phyloP scores from a whole-genome alignment of 768 basidiomycete species.

The Trichaptum fuscoviolaceum region DNA sequence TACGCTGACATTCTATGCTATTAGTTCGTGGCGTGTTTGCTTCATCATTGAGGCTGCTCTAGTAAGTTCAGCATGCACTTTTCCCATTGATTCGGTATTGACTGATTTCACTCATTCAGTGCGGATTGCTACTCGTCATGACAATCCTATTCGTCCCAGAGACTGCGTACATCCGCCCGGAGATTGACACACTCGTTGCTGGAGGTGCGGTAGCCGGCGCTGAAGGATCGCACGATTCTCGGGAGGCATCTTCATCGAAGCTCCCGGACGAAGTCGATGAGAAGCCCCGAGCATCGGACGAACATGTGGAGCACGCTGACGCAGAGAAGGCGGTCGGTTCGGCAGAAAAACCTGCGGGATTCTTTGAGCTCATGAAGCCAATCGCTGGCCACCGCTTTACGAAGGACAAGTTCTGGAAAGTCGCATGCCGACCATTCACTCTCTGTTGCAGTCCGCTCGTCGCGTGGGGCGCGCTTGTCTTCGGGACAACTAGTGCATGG shows the following conservation, averaged over 20 bases:
- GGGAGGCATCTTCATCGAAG: background rate
- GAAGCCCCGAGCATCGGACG: constrained; percentile 7
- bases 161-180: constrained; percentile 11
- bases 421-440: constrained; percentile 9
- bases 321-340: background rate
- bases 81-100: background rate
- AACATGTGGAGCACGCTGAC: background rate
- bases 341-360: background rate
- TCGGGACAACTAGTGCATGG: constrained; percentile 14
- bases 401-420: constrained; percentile 9
- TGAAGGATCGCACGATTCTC: background rate
- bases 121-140: constrained; percentile 10
- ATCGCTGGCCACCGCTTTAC: constrained; percentile 6
- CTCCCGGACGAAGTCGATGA: constrained; percentile 3
- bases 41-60: constrained; percentile 11
- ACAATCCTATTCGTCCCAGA: constrained; percentile 16
- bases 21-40: constrained; percentile 11
- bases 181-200: background rate
- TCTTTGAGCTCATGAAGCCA: constrained; percentile 5
- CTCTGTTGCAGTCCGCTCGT: constrained; percentile 12
- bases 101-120: constrained; percentile 5
- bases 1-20: background rate
- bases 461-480: constrained; percentile 12
- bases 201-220: background rate
- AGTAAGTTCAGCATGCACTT: constrained; percentile 2